phyloP scores from a whole-genome alignment of 2,329 filamentous ascomycete species.

The Arthrobotrys iridis region DNA sequence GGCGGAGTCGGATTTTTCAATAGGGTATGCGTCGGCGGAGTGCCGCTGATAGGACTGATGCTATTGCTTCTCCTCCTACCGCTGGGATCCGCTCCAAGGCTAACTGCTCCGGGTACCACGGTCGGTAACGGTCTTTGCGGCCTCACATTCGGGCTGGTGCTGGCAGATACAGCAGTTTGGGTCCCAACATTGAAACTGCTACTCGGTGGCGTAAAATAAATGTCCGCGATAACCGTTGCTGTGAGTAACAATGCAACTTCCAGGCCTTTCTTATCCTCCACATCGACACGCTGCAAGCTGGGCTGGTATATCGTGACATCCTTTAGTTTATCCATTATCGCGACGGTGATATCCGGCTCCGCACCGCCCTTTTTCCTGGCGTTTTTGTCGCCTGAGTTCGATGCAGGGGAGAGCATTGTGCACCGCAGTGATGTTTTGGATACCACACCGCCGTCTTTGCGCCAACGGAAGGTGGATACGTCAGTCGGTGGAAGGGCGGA shows the following conservation, averaged over 20 bases:
- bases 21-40: constrained; percentile 37
- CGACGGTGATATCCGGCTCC: constrained; percentile 95
- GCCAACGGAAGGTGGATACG: constrained; percentile 57
- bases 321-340: constrained; percentile 71
- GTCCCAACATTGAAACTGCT: constrained; percentile 81
- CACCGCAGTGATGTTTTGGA: constrained; percentile 56
- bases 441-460: constrained; percentile 58
- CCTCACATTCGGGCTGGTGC: constrained; percentile 45
- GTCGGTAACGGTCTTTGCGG: constrained; percentile 51
- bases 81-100: neutral
- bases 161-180: constrained; percentile 51
- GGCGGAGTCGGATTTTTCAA: constrained; percentile 25
- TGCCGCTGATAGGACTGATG: constrained; percentile 37
- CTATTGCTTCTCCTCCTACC: constrained; percentile 62
- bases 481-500: constrained; percentile 55
- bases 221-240: constrained; percentile 72
- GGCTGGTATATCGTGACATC: constrained; percentile 87
- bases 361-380: constrained; percentile 46
- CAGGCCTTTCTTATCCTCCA: constrained; percentile 92
- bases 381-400: constrained; percentile 28
- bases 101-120: constrained; percentile 16
- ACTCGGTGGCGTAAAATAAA: constrained; percentile 72
- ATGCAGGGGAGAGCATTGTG: constrained; percentile 55
- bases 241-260: constrained; percentile 79
- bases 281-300: constrained; percentile 86